Evolutionary conservation across 768 basidiomycete genomes (phyloP).

Genomic region (Suillus placidus): DNA sequence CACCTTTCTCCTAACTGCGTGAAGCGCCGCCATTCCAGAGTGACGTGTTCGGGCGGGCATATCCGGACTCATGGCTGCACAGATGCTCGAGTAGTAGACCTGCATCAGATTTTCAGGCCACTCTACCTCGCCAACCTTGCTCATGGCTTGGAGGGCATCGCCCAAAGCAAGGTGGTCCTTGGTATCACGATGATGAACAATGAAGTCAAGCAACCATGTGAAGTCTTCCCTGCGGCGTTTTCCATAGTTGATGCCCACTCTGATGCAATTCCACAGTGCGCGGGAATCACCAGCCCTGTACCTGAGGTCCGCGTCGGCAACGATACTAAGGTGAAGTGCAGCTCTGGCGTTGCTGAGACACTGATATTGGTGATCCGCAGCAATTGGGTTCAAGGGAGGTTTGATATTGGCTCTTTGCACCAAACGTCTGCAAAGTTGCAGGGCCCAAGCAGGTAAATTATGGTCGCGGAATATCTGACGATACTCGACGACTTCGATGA

Average conservation of each 20-base stretch:
- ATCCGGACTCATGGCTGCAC: not conserved
- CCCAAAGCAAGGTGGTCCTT: slow-evolving; percentile 1
- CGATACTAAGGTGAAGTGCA: not conserved
- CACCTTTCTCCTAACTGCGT: not conserved
- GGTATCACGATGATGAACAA: not conserved
- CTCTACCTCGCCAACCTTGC: not conserved
- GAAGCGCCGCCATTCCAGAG: not conserved
- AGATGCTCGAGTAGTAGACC: not conserved
- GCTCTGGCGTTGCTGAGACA: slow-evolving; percentile 1
- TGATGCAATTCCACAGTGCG: not conserved
- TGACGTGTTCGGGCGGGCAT: not conserved
- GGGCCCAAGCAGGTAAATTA: not conserved
- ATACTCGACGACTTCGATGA: slow-evolving; percentile 3
- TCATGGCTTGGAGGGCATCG: not conserved
- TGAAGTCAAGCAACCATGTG: slow-evolving; percentile 3
- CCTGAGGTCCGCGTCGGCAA: not conserved
- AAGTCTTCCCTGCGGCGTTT: not conserved
- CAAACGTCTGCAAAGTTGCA: slow-evolving; percentile 4
- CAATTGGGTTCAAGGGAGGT: not conserved
- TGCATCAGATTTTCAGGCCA: not conserved
- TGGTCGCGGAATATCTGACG: not conserved
- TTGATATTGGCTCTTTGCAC: not conserved
- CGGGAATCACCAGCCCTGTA: not conserved
- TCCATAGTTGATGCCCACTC: not conserved
- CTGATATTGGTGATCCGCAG: not conserved